Percentiles rank a stretch among this genome's conserved stretches.
Evolutionary conservation across 768 basidiomycete genomes (phyloP).

Genomic region (Pleurotus pulmonarius): DNA sequence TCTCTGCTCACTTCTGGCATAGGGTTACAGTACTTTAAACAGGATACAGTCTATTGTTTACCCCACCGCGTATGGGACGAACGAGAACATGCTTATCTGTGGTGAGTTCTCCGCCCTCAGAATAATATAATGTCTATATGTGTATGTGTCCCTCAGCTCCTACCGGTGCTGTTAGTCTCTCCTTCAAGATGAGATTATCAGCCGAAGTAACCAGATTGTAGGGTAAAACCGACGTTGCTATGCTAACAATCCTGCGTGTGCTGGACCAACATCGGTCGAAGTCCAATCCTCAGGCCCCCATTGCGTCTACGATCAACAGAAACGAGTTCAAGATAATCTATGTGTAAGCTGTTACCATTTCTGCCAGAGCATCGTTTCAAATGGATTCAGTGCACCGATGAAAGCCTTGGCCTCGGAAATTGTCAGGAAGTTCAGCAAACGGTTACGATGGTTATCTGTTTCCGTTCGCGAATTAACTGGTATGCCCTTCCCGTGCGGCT

Average conservation of each 20-base stretch:
- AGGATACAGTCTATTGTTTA: slow-evolving; percentile 95
- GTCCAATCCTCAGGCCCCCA: slow-evolving; percentile 21
- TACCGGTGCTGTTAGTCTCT: slow-evolving; percentile 85
- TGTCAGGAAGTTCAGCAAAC: slow-evolving; percentile 85
- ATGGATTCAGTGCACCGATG: slow-evolving; percentile 79
- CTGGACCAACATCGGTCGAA: slow-evolving; percentile 60
- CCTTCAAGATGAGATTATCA: neutral
- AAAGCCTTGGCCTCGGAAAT: slow-evolving; percentile 97
- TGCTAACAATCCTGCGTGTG: slow-evolving; percentile 89
- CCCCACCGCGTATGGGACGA: slow-evolving; percentile 88
- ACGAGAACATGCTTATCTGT: slow-evolving; percentile 94
- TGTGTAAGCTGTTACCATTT: slow-evolving; percentile 53
- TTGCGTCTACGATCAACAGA: slow-evolving; percentile 53
- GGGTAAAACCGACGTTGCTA: slow-evolving; percentile 99
- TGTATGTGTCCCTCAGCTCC: slow-evolving; percentile 56
- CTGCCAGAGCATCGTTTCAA: neutral
- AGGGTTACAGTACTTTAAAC: slow-evolving; percentile 88
- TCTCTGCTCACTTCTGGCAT: neutral
- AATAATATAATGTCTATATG: neutral
- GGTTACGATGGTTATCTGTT: slow-evolving; percentile 85
- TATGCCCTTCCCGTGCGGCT: slow-evolving; percentile 19
- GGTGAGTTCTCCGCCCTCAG: slow-evolving; percentile 41
- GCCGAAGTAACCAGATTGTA: slow-evolving; percentile 22
- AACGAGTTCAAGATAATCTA: slow-evolving; percentile 95
- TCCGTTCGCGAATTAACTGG: slow-evolving; percentile 90